Evolutionary conservation across 768 basidiomycete species (phyloP).

Genomic region (Tylopilus sp.): DNA sequence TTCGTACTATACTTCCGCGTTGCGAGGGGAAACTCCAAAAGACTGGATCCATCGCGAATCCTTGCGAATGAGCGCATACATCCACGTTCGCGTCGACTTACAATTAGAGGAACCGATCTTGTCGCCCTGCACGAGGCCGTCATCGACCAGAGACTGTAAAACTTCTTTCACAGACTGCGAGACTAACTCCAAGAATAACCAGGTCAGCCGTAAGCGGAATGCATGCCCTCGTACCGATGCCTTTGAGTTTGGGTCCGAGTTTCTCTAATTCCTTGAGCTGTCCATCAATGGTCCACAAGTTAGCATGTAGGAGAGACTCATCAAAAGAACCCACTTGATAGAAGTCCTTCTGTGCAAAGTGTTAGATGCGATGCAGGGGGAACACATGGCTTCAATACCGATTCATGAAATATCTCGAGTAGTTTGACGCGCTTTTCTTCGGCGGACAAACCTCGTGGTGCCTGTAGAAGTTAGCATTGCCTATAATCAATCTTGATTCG

Average conservation of each 20-base stretch:
- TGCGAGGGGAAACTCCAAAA: conserved; percentile 97
- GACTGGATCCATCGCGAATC: conserved; percentile 44
- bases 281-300: neutral
- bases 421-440: conserved; percentile 90
- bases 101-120: conserved; percentile 96
- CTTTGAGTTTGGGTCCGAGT: conserved; percentile 82
- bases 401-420: conserved; percentile 92
- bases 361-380: neutral
- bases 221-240: conserved; percentile 59
- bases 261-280: conserved; percentile 93
- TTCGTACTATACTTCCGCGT: conserved; percentile 65
- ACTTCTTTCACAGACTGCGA: conserved; percentile 92
- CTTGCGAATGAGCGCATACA: conserved; percentile 29
- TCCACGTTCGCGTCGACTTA: conserved; percentile 35
- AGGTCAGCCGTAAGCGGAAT: neutral
- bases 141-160: conserved; percentile 81
- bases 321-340: conserved; percentile 45
- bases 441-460: conserved; percentile 78
- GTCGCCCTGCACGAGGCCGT: conserved; percentile 80
- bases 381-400: conserved; percentile 43
- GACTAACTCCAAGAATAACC: conserved; percentile 41
- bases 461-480: conserved; percentile 36
- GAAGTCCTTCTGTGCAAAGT: conserved; percentile 66
- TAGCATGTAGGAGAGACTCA: neutral
- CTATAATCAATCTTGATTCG: neutral